Conservation (phyloP, 2,329 filamentous ascomycete genomes). For the Fusarium albidum region DNA sequence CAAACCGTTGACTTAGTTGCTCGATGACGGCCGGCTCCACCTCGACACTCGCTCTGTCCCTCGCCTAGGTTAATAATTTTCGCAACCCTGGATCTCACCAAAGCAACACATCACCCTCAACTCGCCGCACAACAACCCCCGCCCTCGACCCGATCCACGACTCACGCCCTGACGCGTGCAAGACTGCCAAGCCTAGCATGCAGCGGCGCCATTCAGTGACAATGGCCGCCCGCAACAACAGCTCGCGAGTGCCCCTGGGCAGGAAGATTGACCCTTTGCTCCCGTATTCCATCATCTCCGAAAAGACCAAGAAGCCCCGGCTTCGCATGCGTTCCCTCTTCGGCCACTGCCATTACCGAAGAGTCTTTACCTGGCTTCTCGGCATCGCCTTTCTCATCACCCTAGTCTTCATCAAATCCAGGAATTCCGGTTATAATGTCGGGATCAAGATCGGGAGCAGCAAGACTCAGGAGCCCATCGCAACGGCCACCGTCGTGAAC, state of each 20-base stretch:
- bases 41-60: conserved; percentile 36
- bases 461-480: conserved; percentile 36
- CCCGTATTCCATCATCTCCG: conserved; percentile 43
- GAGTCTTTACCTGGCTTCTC: conserved; percentile 60
- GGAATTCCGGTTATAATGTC: conserved; percentile 38
- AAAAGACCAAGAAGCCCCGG: conserved; percentile 46
- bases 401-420: conserved; percentile 50
- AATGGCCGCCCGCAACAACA: conserved; percentile 48
- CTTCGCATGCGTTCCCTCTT: conserved; percentile 56
- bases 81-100: conserved; percentile 8
- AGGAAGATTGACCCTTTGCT: conserved; percentile 46
- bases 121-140: conserved; percentile 8
- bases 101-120: conserved; percentile 23
- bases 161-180: conserved; percentile 31
- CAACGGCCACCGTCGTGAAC: conserved; percentile 39
- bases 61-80: conserved; percentile 31
- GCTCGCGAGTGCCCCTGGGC: conserved; percentile 41
- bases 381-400: conserved; percentile 51
- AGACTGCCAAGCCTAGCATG: conserved; percentile 38
- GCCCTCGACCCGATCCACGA: conserved; percentile 12
- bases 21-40: conserved; percentile 41
- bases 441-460: conserved; percentile 34
- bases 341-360: conserved; percentile 61
- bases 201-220: conserved; percentile 44
- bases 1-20: conserved; percentile 31